Evolutionary conservation across 108 stramenopile genomes (phyloP), one percentile per base, ranked within the genome.

Genomic region (Chaetoceros tenuissimus): DNA sequence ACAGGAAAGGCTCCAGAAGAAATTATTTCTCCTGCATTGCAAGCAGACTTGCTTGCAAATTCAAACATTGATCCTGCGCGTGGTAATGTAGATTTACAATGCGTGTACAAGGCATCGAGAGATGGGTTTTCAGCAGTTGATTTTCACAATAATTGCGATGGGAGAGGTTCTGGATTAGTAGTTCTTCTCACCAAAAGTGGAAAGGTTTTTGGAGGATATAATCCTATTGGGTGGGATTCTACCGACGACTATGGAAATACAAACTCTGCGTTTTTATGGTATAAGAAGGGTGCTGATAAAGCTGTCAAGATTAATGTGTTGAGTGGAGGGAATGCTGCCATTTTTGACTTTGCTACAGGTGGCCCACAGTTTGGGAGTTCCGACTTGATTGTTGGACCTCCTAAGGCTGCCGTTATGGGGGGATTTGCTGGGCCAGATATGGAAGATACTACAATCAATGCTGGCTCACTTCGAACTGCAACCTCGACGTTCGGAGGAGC

Each of bases 371-470:
- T 90, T 75, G 89, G 89, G 28, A 68, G 82, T 5, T 66, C 71
- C 0, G 89, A 90, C 66, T 63, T 90, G 55, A 53, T 68, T 24
- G 69, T 90, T 49, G 89, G 89, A 3, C 68, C 74, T 25, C 82
- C 82, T 18, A 63, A 66, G 28, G 80, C 88, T 18, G 80, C 84
- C 2, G 71, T 90, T 3, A 72, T 90, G 81, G 89, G 89, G 31
- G 85, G 85, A 24, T 90, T 90, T 62, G 77, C 89, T 0, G 89
- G 89, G 0, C 89, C 89, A 2, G 76, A 80, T 62, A 80, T 85
- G 73, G 85, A 84, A 53, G 71, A 83, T 58, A 59, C 49, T 8
- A 46, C 52, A 2, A 60, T 72, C 43, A 77, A 74, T 48, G 80
- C 84, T 21, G 84, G 84, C 0, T 69, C 69, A 64, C 48, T 85